Percentiles rank a stretch among this genome's conserved stretches.
Evolutionary conservation across 495 filamentous ascomycete species (phyloP).

Genomic region (Tuber melanosporum): DNA sequence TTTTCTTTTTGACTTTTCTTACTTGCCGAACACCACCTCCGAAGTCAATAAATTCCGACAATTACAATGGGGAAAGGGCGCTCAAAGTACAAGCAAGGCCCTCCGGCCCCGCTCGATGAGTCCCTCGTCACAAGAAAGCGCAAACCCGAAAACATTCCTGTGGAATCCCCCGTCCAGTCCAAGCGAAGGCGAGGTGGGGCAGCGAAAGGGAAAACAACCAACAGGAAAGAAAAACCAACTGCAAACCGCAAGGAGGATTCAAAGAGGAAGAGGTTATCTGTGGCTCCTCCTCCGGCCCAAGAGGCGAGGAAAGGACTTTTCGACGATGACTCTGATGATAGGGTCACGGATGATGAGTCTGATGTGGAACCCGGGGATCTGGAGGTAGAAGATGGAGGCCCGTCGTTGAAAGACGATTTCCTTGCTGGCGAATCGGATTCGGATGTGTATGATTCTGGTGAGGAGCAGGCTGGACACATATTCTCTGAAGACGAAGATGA

Average conservation of each 20-base stretch:
- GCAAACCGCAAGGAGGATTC: constrained; percentile 34
- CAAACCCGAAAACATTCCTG: constrained; percentile 35
- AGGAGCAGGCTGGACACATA: constrained; percentile 55
- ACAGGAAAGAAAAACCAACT: constrained; percentile 34
- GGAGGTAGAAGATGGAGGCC: constrained; percentile 45
- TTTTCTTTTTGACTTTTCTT: background rate
- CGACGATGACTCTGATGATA: constrained; percentile 46
- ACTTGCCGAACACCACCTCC: background rate
- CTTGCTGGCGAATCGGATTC: constrained; percentile 51
- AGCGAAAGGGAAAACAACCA: constrained; percentile 37
- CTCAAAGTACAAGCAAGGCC: constrained; percentile 92
- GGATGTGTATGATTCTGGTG: constrained; percentile 70
- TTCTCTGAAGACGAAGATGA: constrained; percentile 96
- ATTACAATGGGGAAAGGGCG: constrained; percentile 75
- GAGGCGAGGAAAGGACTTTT: constrained; percentile 38
- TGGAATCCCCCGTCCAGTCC: background rate
- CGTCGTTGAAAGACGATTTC: constrained; percentile 51
- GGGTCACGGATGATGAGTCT: constrained; percentile 49
- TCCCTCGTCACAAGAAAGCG: constrained; percentile 56
- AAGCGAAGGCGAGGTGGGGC: constrained; percentile 43
- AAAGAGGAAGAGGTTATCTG: constrained; percentile 43
- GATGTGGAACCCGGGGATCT: constrained; percentile 55
- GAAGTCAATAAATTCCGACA: background rate
- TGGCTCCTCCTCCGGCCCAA: constrained; percentile 38
- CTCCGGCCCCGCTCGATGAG: constrained; percentile 75